Evolutionary conservation across 192 early-diverging fungal genomes (phyloP), one percentile per base, ranked within the genome.

Genomic region (Linnemannia schmuckeri): DNA sequence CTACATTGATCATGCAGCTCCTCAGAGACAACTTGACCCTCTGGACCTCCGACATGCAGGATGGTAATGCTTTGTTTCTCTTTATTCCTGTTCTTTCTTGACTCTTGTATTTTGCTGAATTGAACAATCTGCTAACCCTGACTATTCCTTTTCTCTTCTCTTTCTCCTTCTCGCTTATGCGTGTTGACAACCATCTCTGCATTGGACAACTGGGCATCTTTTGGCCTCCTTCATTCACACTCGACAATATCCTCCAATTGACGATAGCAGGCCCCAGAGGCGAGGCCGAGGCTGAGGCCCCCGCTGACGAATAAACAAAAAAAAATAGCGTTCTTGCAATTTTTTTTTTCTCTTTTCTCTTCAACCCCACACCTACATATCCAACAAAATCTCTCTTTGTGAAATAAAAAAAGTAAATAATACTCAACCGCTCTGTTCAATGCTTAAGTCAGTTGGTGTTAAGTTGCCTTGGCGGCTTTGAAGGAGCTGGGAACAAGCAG

Each of bases 1-100:
- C 80, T 27, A 87, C 98, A 72, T 93, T 99, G 82, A 99, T 99
- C 91, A 99, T 99, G 98, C 98, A 99, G 92, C 93, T 99, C 75
- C 92, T 99, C 87, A 94, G 98, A 81, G 98, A 99, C 92, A 99
- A 99, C 93, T 94, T 99, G 88, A 99, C 98, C 71, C 94, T 99
- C 78, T 99, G 98, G 98, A 99, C 97, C 76, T 97, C 97, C 80
- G 98, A 99, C 83, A 93, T 83, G 82, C 82, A 83, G 47, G 82
- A 83, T 22, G 82, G 82, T 83, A 83, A 77, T 70, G 79, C 73
- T 8, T 80, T 46, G n/a, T 30, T 35, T 41, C 35, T 2, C 9
- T 61, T 20, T 30, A 8, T 73, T 33, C 9, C 35, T 74, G 27
- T 8, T 27, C 33, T 47, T 68, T 70, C 6, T 70, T 75, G 27